Conservation (phyloP, 257 asterid species). For the Misopates orontium region DNA sequence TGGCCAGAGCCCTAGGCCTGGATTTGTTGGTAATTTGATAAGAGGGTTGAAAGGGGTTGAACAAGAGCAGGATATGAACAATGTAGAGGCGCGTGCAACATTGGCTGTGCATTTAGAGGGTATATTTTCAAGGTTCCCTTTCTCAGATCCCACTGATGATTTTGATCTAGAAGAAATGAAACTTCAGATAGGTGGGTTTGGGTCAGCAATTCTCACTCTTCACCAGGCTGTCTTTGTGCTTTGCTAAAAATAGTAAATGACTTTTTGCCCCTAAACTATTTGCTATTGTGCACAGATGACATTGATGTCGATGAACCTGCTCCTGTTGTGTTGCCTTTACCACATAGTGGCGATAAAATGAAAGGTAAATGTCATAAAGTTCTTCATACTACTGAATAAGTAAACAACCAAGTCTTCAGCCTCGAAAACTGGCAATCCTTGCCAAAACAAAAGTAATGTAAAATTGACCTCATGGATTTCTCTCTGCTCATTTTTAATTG, state of each 20-base stretch:
- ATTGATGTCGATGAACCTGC: conserved; percentile 66
- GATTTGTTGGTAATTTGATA: conserved; percentile 67
- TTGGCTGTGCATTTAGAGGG: conserved; percentile 62
- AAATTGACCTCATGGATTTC: no score
- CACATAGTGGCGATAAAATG: conserved; percentile 29
- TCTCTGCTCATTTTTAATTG: no score
- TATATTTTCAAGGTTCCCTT: conserved; percentile 86
- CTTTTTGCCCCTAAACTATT: conserved; percentile 25
- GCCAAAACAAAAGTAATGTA: no score
- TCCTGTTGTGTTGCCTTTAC: conserved; percentile 46
- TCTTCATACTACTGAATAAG: not conserved
- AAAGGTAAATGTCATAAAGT: conserved; percentile 47
- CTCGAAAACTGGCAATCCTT: no score
- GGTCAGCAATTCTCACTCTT: conserved; percentile 19
- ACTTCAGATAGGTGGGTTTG: conserved; percentile 63
- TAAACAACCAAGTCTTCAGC: no score
- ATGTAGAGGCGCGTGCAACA: conserved; percentile 51
- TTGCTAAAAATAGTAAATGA: conserved; percentile 6
- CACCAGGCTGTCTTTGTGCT: conserved; percentile 16
- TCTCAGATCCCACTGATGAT: conserved; percentile 49
- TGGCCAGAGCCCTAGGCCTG: conserved; percentile 53
- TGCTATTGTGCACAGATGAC: conserved; percentile 59
- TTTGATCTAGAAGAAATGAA: conserved; percentile 48
- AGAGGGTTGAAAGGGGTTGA: conserved; percentile 81
- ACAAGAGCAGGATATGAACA: conserved; percentile 42